Percentiles rank a stretch among this genome's conserved stretches.
Evolutionary conservation across 208 protist genomes (phyloP).

Genomic region (Acanthamoeba pearcei): DNA sequence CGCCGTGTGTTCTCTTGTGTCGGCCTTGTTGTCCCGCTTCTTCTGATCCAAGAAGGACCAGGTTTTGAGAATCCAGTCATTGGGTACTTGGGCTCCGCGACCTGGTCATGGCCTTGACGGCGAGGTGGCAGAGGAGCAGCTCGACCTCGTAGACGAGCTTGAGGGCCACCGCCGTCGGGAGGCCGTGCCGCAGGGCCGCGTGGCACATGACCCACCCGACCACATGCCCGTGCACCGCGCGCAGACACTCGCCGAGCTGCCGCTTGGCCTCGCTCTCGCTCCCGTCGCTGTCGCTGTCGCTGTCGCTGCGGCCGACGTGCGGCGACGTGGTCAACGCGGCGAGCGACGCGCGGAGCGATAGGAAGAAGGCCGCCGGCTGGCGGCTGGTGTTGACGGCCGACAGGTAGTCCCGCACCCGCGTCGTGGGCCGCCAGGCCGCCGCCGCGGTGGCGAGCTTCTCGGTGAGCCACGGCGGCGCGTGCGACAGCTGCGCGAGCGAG

Average conservation of each 20-base stretch:
- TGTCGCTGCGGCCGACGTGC: neutral
- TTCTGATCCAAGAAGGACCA: no score
- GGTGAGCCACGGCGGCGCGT: neutral
- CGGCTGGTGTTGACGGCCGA: no score
- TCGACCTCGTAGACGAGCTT: conserved; percentile 14
- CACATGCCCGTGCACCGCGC: neutral
- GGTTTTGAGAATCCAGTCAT: no score
- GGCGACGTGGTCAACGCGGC: neutral
- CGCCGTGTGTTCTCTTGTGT: no score
- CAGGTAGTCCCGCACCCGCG: no score
- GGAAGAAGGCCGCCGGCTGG: no score
- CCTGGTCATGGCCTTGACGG: neutral
- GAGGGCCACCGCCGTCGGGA: conserved; percentile 12
- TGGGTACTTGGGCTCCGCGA: no score
- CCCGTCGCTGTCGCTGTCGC: neutral
- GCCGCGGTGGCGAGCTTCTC: neutral
- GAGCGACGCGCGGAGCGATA: no score
- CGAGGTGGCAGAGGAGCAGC: neutral
- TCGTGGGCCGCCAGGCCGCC: neutral
- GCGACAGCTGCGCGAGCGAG: neutral
- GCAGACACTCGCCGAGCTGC: neutral
- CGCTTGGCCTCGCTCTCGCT: neutral
- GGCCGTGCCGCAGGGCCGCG: neutral
- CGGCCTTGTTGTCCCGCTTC: no score
- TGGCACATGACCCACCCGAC: conserved; percentile 46